Percentiles rank a stretch among this genome's conserved stretches.
These are phyloP conservation scores for Coffea canephora DNA, from an alignment of 257 asterid species.

Conservation along the genomic window DNA sequence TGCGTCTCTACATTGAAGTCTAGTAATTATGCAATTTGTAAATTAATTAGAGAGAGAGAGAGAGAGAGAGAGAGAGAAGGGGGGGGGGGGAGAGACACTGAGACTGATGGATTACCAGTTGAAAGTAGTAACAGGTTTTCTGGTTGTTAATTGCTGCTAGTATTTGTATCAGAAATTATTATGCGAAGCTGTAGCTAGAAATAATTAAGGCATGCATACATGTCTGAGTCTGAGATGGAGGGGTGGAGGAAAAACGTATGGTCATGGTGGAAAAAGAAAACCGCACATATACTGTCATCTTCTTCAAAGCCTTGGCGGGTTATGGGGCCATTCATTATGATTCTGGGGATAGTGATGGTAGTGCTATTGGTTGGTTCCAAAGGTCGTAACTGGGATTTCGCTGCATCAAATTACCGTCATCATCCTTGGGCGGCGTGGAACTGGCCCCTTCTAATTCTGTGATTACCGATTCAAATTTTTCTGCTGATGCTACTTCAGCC, in stretches of 20 bases:
- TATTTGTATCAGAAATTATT: neutral
- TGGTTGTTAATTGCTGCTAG: neutral
- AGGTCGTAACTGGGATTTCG: constrained; percentile 29
- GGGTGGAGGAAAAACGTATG: constrained; percentile 26
- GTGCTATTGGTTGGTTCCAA: neutral
- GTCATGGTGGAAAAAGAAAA: constrained; percentile 38
- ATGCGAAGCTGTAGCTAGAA: too few relatives aligned
- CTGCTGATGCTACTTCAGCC: constrained; percentile 1
- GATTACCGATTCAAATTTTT: neutral
- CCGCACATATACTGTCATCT: constrained; percentile 17
- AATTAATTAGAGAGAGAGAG: neutral
- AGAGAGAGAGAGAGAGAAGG: neutral
- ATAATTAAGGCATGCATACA: neutral
- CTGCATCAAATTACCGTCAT: constrained; percentile 15
- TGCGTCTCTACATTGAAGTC: neutral
- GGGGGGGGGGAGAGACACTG: too few relatives aligned
- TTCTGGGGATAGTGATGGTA: constrained; percentile 31
- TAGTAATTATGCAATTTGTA: neutral
- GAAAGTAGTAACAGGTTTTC: neutral
- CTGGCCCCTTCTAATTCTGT: constrained; percentile 15
- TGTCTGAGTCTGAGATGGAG: constrained; percentile 19
- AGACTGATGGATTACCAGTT: neutral
- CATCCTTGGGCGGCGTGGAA: constrained; percentile 27
- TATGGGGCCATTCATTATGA: constrained; percentile 44
- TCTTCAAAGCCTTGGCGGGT: constrained; percentile 48